Evolutionary conservation across 495 filamentous ascomycete genomes (phyloP).

Genomic region (Xanthoparmelia taractica): DNA sequence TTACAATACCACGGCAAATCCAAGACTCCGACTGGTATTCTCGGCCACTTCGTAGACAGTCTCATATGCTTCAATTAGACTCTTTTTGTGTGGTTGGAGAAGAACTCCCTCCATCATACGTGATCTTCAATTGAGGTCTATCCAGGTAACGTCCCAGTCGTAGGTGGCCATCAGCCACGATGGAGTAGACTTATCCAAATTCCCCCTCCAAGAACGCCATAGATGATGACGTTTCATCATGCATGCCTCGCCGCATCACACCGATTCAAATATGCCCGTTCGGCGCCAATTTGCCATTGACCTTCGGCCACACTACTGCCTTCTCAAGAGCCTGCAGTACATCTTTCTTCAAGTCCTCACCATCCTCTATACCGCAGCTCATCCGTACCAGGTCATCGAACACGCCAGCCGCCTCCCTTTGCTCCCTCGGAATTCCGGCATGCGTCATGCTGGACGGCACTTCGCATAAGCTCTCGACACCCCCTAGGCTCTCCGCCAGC

Average conservation of each 20-base stretch:
- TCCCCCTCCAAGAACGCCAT: not conserved
- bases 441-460: slow-evolving; percentile 94
- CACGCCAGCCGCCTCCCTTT: slow-evolving; percentile 88
- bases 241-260: not conserved
- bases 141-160: not conserved
- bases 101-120: not conserved
- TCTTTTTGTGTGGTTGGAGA: too few relatives aligned
- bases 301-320: slow-evolving; percentile 51
- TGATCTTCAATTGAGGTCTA: not conserved
- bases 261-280: slow-evolving; percentile 20
- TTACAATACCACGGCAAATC: too few relatives aligned
- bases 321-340: slow-evolving; percentile 76
- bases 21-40: too few relatives aligned
- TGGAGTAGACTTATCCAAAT: not conserved
- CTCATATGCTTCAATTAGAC: too few relatives aligned
- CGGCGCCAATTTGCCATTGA: slow-evolving; percentile 24
- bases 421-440: slow-evolving; percentile 81
- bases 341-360: slow-evolving; percentile 73
- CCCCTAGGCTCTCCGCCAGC: slow-evolving; percentile 85
- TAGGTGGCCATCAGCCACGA: not conserved
- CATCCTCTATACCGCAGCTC: slow-evolving; percentile 91
- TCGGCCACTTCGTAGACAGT: too few relatives aligned
- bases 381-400: slow-evolving; percentile 93
- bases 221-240: not conserved
- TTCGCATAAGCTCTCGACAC: slow-evolving; percentile 87